Evolutionary conservation across 768 basidiomycete genomes (phyloP), one percentile per base, ranked within the genome.

Genomic region (Podaxis carcinomalis): DNA sequence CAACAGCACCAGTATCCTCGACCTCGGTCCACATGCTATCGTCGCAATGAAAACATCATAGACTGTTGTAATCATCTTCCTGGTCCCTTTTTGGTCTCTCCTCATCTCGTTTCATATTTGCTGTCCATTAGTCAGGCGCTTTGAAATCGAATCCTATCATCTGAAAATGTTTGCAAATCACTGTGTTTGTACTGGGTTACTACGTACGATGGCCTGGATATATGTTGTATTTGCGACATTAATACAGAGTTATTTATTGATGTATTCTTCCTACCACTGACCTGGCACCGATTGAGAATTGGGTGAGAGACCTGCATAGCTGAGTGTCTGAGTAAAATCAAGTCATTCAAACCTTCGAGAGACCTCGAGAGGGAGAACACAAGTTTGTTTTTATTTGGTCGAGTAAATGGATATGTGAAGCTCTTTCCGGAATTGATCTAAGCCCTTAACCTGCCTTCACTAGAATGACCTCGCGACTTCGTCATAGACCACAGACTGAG

Each of bases 401-500:
- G 1, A 35, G 19, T 28, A n/a, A 21, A 23, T 5, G n/a, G 14
- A n/a, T 19, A 6, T 53, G 46, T 10, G 27, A 9, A 36, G 21
- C 5, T 35, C 16, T 27, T 35, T 19, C 37, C 37, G 19, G 35
- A 36, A 25, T 50, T 54, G 32, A 32, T 9, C 16, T 11, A 7
- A 9, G 6, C 42, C 42, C 14, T 44, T 44, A 2, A 16, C 42
- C n/a, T 16, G 42, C 42, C 14, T 16, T 37, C 35, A 46, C 32
- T 9, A 32, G 59, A 28, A 86, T 84, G 83, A 78, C 87, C 67
- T 81, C 86, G 27, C 78, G 86, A 68, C 75, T 88, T 57, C 83
- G 88, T 65, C 88, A 89, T 68, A 79, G 88, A 67, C 80, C 83
- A 21, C 75, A 80, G 21, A 75, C 77, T 11, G 92, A 94, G 67